These are phyloP conservation scores for Pichia thaimueangensis DNA, from an alignment of 805 yeast species.

Conservation along the genomic window DNA sequence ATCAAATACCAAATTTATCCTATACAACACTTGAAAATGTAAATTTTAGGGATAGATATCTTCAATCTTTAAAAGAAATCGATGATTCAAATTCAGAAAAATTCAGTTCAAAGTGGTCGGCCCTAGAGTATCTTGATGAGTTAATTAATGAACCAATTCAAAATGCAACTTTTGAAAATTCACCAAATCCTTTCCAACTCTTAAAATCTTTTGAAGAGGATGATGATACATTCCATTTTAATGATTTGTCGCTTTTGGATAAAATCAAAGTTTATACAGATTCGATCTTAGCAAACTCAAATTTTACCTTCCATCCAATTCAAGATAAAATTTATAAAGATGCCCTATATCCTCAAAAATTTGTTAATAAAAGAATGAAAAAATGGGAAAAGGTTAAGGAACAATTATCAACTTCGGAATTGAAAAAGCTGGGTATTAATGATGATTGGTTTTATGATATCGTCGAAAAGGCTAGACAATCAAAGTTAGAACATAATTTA, in stretches of 20 bases:
- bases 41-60: constrained; percentile 26
- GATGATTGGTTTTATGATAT: constrained; percentile 21
- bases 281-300: constrained; percentile 17
- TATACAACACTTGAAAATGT: constrained; percentile 25
- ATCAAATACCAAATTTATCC: constrained; percentile 9
- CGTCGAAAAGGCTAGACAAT: constrained; percentile 16
- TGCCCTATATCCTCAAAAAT: constrained; percentile 24
- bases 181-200: constrained; percentile 20
- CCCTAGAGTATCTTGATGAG: constrained; percentile 25
- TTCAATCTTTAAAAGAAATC: constrained; percentile 17
- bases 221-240: constrained; percentile 10
- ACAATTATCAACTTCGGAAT: constrained; percentile 20
- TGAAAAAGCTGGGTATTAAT: constrained; percentile 17
- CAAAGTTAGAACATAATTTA: constrained; percentile 22
- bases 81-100: constrained; percentile 23
- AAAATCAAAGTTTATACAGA: constrained; percentile 18
- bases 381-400: constrained; percentile 26
- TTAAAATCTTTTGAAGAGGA: constrained; percentile 17
- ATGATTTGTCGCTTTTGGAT: constrained; percentile 11
- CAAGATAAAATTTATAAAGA: constrained; percentile 27
- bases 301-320: constrained; percentile 24
- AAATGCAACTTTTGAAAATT: constrained; percentile 15
- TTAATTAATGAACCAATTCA: constrained; percentile 27
- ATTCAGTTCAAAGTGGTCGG: constrained; percentile 22
- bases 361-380: constrained; percentile 20